A percentile compares a stretch with the other conserved stretches of the same genome.
Conservation (phyloP, 495 filamentous ascomycete genomes). For the Penicillium angulare region DNA sequence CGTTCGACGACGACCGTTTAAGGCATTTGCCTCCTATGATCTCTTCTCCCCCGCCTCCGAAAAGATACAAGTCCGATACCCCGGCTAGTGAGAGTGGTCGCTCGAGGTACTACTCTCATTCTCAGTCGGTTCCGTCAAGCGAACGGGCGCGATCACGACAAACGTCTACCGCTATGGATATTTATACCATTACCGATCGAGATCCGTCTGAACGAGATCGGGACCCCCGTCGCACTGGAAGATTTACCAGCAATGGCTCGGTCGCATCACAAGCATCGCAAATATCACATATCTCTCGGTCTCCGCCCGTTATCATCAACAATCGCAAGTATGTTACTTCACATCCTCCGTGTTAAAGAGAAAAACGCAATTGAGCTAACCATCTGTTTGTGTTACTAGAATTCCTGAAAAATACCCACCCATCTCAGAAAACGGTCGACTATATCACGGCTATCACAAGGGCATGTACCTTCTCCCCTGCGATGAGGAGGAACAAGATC, state of each 20-base stretch:
- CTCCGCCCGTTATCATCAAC: conserved; percentile 20
- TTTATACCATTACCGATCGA: conserved; percentile 40
- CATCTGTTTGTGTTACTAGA: conserved; percentile 20
- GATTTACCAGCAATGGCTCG: conserved; percentile 36
- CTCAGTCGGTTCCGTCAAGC: conserved; percentile 27
- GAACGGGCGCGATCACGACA: conserved; percentile 35
- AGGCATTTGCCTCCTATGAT: conserved; percentile 22
- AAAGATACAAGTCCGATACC: conserved; percentile 24
- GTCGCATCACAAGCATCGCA: conserved; percentile 25
- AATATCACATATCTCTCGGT: conserved; percentile 18
- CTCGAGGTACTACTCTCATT: conserved; percentile 27
- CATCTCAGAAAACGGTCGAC: conserved; percentile 47
- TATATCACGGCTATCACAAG: conserved; percentile 49
- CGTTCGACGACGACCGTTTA: conserved; percentile 3
- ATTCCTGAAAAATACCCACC: conserved; percentile 32
- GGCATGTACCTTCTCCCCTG: conserved; percentile 52
- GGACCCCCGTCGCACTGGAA: conserved; percentile 10
- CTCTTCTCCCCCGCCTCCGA: conserved; percentile 23
- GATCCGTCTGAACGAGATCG: conserved; percentile 23
- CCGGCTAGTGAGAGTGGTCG: conserved; percentile 19
- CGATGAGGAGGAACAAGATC: conserved; percentile 65
- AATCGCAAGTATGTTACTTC: conserved; percentile 35
- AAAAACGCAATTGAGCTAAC: neutral
- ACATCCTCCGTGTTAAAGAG: neutral
- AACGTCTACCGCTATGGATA: conserved; percentile 45